Evolutionary conservation across 2,329 filamentous ascomycete genomes (phyloP), one percentile per base, ranked within the genome.

Genomic region (Aureobasidium sp.): DNA sequence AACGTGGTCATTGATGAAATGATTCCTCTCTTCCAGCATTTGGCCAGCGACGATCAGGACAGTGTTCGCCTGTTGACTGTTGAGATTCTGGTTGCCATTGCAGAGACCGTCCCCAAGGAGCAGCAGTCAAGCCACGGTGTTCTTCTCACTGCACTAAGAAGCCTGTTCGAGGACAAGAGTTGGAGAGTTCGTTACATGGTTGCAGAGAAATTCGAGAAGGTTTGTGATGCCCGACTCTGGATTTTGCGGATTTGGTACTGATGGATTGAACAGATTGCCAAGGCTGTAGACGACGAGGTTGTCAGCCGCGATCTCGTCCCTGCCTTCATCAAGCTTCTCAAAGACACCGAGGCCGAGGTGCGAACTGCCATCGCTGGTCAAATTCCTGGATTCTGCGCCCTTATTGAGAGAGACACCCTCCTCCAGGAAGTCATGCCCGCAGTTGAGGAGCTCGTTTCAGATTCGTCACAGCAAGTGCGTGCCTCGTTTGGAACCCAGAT

Each of bases 171-270:
- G 66, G 93, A 98, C 71, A 98, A 97, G 81, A 97, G 93, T 75
- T 98, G 93, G 93, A 84, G 93, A 66, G 93, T 98, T 56, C 83
- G 93, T 68, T 98, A 97, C 72, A 98, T 98, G 93, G 93, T 98
- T 63, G 93, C 93, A 44, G 93, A 98, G 71, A 83, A 90, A 68
- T 98, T 96, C 66, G 93, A 98, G 72, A 96, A 97, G 86, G 89
- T 89, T 66, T 45, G 66, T 51, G 16, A 6, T 24, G n/a, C 39
- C 41, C 49, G 27, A n/a, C 5, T 14, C n/a, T 30, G 27, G 22
- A 35, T 49, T 57, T 54, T 17, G 63, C 35, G 34, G 22, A 59
- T 54, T 39, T n/a, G 25, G 5, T 19, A 19, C 27, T 19, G 7
- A 35, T 37, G 41, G 24, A 30, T 29, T 35, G 60, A n/a, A 61